phyloP scores from a whole-genome alignment of 805 yeast species.

The Nadsonia fulvescens region DNA sequence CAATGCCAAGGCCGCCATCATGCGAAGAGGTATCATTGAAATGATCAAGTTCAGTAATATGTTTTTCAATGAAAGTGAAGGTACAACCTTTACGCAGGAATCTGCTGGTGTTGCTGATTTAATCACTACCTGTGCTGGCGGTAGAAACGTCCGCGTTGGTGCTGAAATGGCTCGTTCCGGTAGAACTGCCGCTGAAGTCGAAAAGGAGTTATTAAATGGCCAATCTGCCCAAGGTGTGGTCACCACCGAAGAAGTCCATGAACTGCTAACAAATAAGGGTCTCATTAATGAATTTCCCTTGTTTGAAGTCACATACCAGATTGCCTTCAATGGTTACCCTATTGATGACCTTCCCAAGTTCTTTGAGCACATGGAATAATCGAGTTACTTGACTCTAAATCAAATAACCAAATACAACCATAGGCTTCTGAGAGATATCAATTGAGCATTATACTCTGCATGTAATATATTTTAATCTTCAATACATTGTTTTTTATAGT shows the following conservation, averaged over 20 bases:
- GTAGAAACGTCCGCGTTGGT: conserved; percentile 89
- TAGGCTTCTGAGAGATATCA: no score
- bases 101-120: conserved; percentile 96
- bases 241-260: conserved; percentile 83
- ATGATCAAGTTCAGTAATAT: conserved; percentile 69
- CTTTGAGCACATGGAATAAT: no score
- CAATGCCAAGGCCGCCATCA: conserved; percentile 93
- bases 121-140: conserved; percentile 95
- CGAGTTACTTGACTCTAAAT: no score
- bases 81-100: conserved; percentile 78
- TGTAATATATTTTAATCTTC: no score
- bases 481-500: no score
- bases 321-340: conserved; percentile 56
- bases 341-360: conserved; percentile 73
- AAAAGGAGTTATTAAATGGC: conserved; percentile 75
- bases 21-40: conserved; percentile 89
- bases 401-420: no score
- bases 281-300: conserved; percentile 62
- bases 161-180: conserved; percentile 61
- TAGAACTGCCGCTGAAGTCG: conserved; percentile 64
- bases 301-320: conserved; percentile 62
- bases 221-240: conserved; percentile 93
- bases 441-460: no score
- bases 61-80: conserved; percentile 59
- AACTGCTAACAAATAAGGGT: conserved; percentile 40